phyloP scores from a whole-genome alignment of 805 yeast species.

The Pichia membranifaciens region DNA sequence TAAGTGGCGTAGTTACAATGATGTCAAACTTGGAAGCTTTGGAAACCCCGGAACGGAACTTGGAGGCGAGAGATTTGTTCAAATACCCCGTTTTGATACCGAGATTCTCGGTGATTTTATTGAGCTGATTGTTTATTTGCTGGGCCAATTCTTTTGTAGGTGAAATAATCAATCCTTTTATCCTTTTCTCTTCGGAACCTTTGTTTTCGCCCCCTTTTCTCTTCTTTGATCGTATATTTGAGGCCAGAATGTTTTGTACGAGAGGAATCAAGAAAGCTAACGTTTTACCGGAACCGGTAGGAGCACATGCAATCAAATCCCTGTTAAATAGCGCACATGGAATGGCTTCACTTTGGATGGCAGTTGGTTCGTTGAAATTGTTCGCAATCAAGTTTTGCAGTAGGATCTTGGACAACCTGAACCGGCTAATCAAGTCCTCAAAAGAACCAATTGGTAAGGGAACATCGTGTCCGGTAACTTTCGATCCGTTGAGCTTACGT shows the following conservation, averaged over 20 bases:
- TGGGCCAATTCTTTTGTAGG: slow-evolving; percentile 93
- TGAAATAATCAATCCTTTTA: slow-evolving; percentile 74
- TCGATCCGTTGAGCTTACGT: slow-evolving; percentile 57
- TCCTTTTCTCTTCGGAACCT: slow-evolving; percentile 34
- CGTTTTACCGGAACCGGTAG: slow-evolving; percentile 98
- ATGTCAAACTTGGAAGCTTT: slow-evolving; percentile 66
- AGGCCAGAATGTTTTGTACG: slow-evolving; percentile 41
- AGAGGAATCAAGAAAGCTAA: slow-evolving; percentile 83
- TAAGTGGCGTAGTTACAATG: slow-evolving; percentile 79
- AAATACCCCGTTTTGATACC: slow-evolving; percentile 57
- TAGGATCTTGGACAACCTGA: slow-evolving; percentile 53
- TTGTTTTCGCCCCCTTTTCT: background rate
- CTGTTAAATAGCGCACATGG: slow-evolving; percentile 66
- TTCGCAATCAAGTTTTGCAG: slow-evolving; percentile 59
- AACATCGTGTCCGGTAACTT: slow-evolving; percentile 75
- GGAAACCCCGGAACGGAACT: slow-evolving; percentile 38
- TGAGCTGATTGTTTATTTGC: slow-evolving; percentile 72
- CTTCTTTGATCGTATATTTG: slow-evolving; percentile 40
- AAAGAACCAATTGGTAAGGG: slow-evolving; percentile 93
- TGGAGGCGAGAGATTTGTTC: slow-evolving; percentile 65
- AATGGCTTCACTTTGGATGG: slow-evolving; percentile 87
- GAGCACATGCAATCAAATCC: slow-evolving; percentile 90
- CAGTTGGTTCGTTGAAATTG: slow-evolving; percentile 80
- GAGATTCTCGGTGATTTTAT: slow-evolving; percentile 50
- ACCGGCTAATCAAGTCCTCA: slow-evolving; percentile 68